phyloP scores from a whole-genome alignment of 1,284 basidiomycete genomes.

The Leccinum griseonigrum region DNA sequence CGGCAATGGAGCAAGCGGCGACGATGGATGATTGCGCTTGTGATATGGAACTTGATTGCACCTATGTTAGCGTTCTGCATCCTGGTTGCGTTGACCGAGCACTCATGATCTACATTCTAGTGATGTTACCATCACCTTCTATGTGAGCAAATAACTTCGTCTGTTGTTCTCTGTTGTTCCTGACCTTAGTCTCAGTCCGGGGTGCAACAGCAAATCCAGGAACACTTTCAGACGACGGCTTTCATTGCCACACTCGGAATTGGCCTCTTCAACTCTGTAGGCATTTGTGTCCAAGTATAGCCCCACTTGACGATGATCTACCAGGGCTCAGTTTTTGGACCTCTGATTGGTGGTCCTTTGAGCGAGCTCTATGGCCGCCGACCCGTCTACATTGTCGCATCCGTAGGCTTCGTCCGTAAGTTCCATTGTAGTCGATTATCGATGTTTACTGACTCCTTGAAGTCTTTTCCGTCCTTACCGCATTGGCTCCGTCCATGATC shows the following conservation, averaged over 20 bases:
- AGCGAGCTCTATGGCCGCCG: constrained; percentile 27
- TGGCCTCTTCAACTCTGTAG: constrained; percentile 27
- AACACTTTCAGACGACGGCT: constrained; percentile 20
- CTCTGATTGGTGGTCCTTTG: constrained; percentile 26
- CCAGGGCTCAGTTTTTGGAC: constrained; percentile 27
- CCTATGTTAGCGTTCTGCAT: constrained; percentile 19
- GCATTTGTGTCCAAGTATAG: neutral
- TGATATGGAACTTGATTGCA: constrained; percentile 28
- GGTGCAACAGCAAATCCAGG: constrained; percentile 27
- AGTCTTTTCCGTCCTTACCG: constrained; percentile 23
- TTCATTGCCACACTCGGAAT: constrained; percentile 24
- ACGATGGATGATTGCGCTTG: constrained; percentile 25
- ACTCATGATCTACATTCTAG: constrained; percentile 14
- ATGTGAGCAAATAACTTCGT: constrained; percentile 15
- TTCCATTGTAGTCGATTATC: neutral
- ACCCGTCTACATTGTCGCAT: constrained; percentile 23
- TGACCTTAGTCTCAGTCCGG: constrained; percentile 20
- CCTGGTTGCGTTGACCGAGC: neutral
- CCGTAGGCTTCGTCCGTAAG: constrained; percentile 24
- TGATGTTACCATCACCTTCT: constrained; percentile 26
- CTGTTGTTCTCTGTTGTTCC: neutral
- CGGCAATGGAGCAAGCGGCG: constrained; percentile 25
- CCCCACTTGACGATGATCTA: neutral
- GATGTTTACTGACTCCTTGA: constrained; percentile 1
- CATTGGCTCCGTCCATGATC: constrained; percentile 20